Evolutionary conservation across 2,329 filamentous ascomycete species (phyloP), one percentile per base, ranked within the genome.

Genomic region (Simplicillium aogashimaense): DNA sequence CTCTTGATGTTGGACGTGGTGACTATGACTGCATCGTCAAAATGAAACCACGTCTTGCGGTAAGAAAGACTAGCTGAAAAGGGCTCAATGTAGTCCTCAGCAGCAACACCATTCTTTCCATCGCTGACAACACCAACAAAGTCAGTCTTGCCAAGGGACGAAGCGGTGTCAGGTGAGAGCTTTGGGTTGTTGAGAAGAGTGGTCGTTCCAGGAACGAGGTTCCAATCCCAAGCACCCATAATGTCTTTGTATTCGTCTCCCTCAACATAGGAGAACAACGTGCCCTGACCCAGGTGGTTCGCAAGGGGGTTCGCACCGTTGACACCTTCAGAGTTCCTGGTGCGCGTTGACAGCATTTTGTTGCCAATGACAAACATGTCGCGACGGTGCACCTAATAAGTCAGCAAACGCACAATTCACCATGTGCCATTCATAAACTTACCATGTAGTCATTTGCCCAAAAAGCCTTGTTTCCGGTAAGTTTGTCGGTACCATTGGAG

Each of bases 401-500:
- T 30, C 10, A 39, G 10, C 6, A 3, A 9, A 7, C 6, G 16
- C 14, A 13, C 17, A 18, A 17, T 7, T 2, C 15, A 14, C 7
- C 4, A 9, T 10, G n/a, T 8, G 15, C 8, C 29, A 14, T 11
- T 14, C 28, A 9, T n/a, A 13, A 29, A 16, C 42, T n/a, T 17
- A 42, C 48, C 50, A 51, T 51, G 45, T 48, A 51, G 28, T 52
- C 50, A 28, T 46, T 47, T 7, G 48, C 47, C 50, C 50, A 51
- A 35, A 50, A 51, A 14, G 40, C 47, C 37, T 47, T 51, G 43
- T 51, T 51, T 9, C 50, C 50, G 3, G 43, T 43, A 6, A 52
- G 43, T 29, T 46, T 46, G 14, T 48, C 43, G 1, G 48, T 50
- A 12, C 50, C 50, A 16, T 51, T 51, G 17, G 50, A 52, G 3